A percentile compares a stretch with the other conserved stretches of the same genome.
These are phyloP conservation scores for Chytridium lagenaria DNA, from an alignment of 371 early-diverging fungal species.

Conservation along the genomic window DNA sequence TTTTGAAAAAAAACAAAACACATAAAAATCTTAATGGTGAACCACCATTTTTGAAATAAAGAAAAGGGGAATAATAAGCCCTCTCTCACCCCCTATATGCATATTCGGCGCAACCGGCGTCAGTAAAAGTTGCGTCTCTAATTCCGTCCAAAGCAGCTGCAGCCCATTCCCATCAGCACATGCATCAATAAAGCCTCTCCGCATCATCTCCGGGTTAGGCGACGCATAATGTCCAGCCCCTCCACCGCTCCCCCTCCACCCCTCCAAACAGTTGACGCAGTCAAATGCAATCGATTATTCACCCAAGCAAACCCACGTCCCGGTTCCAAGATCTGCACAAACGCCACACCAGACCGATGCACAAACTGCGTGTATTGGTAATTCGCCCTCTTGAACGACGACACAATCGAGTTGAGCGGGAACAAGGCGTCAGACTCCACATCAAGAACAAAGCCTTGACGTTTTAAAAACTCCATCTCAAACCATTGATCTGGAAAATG, in stretches of 20 bases:
- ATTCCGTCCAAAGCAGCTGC: neutral
- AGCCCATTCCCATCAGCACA: neutral
- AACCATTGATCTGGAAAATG: conserved; percentile 73
- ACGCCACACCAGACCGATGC: conserved; percentile 88
- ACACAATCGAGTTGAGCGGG: conserved; percentile 63
- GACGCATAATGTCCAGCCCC: too few species aligned
- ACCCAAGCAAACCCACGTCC: conserved; percentile 88
- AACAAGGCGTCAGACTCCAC: conserved; percentile 85
- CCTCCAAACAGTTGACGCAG: conserved; percentile 1
- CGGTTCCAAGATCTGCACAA: conserved; percentile 82
- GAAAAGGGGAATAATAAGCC: neutral
- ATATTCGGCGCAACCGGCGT: neutral
- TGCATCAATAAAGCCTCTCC: neutral
- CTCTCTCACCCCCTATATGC: neutral
- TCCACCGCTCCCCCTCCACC: neutral
- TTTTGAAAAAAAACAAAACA: neutral
- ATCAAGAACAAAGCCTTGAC: conserved; percentile 89
- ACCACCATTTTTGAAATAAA: neutral
- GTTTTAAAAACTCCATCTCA: conserved; percentile 80
- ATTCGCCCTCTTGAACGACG: conserved; percentile 72
- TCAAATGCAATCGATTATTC: conserved; percentile 74
- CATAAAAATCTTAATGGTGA: too few species aligned
- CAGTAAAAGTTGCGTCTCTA: neutral
- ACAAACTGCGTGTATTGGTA: conserved; percentile 88
- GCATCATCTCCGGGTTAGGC: neutral